Base-by-base conservation (phyloP, 441 rosid species). In the Codiaeum variegatum region DNA sequence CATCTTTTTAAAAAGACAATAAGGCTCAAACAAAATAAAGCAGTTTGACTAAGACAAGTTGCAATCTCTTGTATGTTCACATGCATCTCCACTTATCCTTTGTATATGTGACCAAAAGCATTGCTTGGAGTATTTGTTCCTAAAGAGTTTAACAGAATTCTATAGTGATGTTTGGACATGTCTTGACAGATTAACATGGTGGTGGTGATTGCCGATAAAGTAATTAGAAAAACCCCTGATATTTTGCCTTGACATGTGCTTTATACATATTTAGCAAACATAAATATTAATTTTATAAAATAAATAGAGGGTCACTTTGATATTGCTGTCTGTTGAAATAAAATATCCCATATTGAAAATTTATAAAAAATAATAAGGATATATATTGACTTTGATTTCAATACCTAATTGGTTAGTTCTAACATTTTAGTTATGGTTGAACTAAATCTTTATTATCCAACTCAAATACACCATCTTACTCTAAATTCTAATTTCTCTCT, bases 21-120 rank as follows among this genome's bases (percentile, higher is more conserved):
- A 32, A 34, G 65, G 24, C 31, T 21, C 19, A 40, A 32, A n/a
- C n/a, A 69, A 68, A 32, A 46, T 49, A 75, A 75, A 79, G 78
- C 75, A 77, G 46, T 28, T 61, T 72, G 77, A 75, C 76, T n/a
- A 0, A 66, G 77, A 66, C 74, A 77, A 59, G 51, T 76, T 67
- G 70, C 80, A 56, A 21, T 1, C 56, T 18, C 2, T 3, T 32
- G 67, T 38, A 44, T 52, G 60, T 21, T 62, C 81, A 76, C 67
- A 66, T 70, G 74, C 79, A 72, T 66, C 32, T 58, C 13, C 23
- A 31, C 46, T 13, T 31, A 32, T 10, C 24, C 44, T 9, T 9
- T 23, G 65, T 59, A 52, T 47, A 63, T 36, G 59, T 21, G 21
- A 26, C 9, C 76, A 55, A 63, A 3, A 49, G 18, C 67, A 67